phyloP scores from a whole-genome alignment of 2,329 filamentous ascomycete species.

The Pestalotiopsis sp. region DNA sequence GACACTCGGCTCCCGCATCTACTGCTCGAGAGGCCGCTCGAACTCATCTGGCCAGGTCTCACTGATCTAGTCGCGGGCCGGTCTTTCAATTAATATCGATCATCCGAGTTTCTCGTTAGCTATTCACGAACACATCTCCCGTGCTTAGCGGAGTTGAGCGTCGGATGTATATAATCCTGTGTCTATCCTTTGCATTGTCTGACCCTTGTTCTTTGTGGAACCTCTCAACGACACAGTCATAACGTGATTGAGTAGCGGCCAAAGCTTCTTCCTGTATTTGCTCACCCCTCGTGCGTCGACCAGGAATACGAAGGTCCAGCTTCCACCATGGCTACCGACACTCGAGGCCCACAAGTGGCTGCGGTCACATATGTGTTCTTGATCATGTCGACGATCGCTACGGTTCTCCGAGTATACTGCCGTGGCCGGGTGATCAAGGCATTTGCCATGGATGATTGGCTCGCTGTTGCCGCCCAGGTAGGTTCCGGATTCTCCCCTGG shows the following conservation, averaged over 20 bases:
- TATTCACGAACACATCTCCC: neutral
- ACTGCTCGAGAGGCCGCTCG: neutral
- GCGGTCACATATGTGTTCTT: slow-evolving; percentile 36
- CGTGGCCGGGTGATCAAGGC: slow-evolving; percentile 35
- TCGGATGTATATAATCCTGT: neutral
- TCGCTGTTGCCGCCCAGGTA: slow-evolving; percentile 36
- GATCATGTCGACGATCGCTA: slow-evolving; percentile 34
- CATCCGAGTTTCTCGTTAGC: neutral
- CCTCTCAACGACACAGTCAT: neutral
- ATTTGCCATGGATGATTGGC: slow-evolving; percentile 36
- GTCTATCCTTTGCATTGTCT: neutral
- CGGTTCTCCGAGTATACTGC: slow-evolving; percentile 33
- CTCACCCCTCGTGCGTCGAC: neutral
- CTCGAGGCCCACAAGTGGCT: slow-evolving; percentile 28
- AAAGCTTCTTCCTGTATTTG: neutral
- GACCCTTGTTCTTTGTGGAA: neutral
- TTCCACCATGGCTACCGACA: slow-evolving; percentile 14
- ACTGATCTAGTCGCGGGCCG: neutral
- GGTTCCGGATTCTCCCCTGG: neutral
- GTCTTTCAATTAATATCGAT: neutral
- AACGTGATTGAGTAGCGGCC: neutral
- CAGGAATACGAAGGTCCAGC: neutral
- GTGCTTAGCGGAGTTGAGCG: neutral
- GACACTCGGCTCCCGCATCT: neutral
- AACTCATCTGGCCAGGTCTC: neutral